phyloP scores from a whole-genome alignment of 1,284 basidiomycete genomes.

The Cerrena zonata region DNA sequence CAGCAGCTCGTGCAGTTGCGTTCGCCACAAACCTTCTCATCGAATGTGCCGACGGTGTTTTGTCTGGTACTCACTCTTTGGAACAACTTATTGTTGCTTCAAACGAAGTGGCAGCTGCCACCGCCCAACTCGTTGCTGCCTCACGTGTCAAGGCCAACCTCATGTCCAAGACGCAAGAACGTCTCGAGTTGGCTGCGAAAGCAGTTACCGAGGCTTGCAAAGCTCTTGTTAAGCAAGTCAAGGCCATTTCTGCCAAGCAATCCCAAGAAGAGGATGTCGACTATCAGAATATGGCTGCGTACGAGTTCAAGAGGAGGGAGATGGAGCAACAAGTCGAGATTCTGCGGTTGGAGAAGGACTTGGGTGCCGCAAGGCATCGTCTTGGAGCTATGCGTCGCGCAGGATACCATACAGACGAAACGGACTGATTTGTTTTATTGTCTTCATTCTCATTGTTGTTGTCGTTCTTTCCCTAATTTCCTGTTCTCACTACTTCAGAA shows the following conservation, averaged over 20 bases:
- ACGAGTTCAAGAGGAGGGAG: slow-evolving; percentile 96
- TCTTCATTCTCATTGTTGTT: neutral
- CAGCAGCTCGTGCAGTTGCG: slow-evolving; percentile 94
- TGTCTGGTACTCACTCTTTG: slow-evolving; percentile 91
- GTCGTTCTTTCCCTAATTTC: neutral
- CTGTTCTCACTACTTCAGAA: neutral
- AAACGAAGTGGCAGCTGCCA: slow-evolving; percentile 94
- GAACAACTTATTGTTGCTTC: slow-evolving; percentile 99
- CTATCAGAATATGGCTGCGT: slow-evolving; percentile 85
- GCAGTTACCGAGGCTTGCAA: slow-evolving; percentile 99
- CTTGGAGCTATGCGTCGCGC: slow-evolving; percentile 87
- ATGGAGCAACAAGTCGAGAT: slow-evolving; percentile 99
- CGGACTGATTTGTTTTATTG: slow-evolving; percentile 17
- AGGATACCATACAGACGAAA: slow-evolving; percentile 79
- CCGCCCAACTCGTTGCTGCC: slow-evolving; percentile 96
- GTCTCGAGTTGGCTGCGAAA: slow-evolving; percentile 92
- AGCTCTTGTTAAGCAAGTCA: slow-evolving; percentile 93
- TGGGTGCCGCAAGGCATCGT: slow-evolving; percentile 80
- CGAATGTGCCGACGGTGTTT: slow-evolving; percentile 94
- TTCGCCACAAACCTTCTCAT: slow-evolving; percentile 96
- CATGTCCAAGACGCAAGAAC: slow-evolving; percentile 97
- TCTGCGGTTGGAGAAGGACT: slow-evolving; percentile 90
- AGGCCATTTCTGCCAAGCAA: slow-evolving; percentile 85
- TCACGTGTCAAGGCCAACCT: slow-evolving; percentile 97
- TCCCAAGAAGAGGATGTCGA: slow-evolving; percentile 77